These are phyloP conservation scores for Amaranthus palmeri DNA, from an alignment of 148 eudicot genomes.

Conservation along the genomic window DNA sequence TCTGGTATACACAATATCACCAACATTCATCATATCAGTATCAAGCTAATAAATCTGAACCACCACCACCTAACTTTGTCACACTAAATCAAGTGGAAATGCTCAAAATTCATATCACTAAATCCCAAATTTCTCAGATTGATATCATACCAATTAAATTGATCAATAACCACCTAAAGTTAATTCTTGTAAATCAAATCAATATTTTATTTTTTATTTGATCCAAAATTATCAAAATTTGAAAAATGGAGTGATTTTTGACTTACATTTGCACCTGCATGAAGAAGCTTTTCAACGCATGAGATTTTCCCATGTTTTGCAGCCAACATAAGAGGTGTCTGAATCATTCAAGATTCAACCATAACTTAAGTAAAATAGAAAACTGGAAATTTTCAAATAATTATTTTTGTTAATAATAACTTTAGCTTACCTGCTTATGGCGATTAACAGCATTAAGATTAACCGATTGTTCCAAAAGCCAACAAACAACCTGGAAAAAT, in stretches of 20 bases:
- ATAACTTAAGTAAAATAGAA: not conserved
- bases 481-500: slow-evolving; percentile 44
- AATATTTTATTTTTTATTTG: not conserved
- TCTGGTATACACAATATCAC: slow-evolving; percentile 35
- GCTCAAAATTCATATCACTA: slow-evolving; percentile 1
- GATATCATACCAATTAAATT: not conserved
- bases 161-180: not conserved
- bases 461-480: slow-evolving; percentile 71
- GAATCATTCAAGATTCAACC: slow-evolving; percentile 28
- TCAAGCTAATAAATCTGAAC: not conserved
- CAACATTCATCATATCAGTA: slow-evolving; percentile 13
- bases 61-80: too few species aligned
- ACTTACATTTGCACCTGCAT: slow-evolving; percentile 96
- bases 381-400: too few species aligned
- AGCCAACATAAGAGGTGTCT: slow-evolving; percentile 99
- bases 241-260: not conserved
- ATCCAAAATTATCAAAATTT: not conserved
- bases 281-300: slow-evolving; percentile 74
- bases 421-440: slow-evolving; percentile 56
- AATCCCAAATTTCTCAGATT: not conserved
- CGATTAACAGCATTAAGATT: slow-evolving; percentile 83
- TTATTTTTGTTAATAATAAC: not conserved
- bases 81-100: too few species aligned
- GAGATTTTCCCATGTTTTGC: slow-evolving; percentile 83
- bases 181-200: not conserved